These are phyloP conservation scores for Talaromyces pinophilus DNA, from an alignment of 2,329 filamentous ascomycete species.

Conservation along the genomic window DNA sequence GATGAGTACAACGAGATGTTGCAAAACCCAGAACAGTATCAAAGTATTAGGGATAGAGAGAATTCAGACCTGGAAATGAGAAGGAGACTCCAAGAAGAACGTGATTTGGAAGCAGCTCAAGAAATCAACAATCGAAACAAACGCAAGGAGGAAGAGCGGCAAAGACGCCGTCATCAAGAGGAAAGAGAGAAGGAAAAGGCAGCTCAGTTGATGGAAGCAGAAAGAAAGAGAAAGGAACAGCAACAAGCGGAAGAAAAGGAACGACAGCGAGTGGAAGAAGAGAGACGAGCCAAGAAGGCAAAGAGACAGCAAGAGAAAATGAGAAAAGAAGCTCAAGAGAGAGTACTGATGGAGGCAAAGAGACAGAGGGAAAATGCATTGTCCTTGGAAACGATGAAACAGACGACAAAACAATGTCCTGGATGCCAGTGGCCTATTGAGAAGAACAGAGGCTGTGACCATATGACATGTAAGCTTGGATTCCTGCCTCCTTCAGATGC, in stretches of 20 bases:
- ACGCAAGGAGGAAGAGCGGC: not conserved
- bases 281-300: not conserved
- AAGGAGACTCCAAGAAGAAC: not conserved
- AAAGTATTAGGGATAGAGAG: not conserved
- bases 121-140: not conserved
- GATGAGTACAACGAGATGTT: conserved; percentile 1
- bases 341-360: not conserved
- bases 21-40: not conserved
- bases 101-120: not conserved
- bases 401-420: not conserved
- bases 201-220: not conserved
- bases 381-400: not conserved
- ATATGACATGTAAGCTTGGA: not conserved
- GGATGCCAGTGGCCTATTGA: not conserved
- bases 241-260: not conserved
- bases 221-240: not conserved
- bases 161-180: not conserved
- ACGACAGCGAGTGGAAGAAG: not conserved
- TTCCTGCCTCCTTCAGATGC: not conserved
- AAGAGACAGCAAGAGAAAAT: not conserved
- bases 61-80: not conserved
- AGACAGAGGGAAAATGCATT: not conserved
- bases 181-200: not conserved
- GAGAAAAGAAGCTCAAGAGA: not conserved
- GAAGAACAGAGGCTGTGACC: conserved; percentile 3